A percentile compares a stretch with the other conserved stretches of the same genome.
These are phyloP conservation scores for Crinitomyces ghanaensis DNA, from an alignment of 805 yeast genomes.

Conservation along the genomic window DNA sequence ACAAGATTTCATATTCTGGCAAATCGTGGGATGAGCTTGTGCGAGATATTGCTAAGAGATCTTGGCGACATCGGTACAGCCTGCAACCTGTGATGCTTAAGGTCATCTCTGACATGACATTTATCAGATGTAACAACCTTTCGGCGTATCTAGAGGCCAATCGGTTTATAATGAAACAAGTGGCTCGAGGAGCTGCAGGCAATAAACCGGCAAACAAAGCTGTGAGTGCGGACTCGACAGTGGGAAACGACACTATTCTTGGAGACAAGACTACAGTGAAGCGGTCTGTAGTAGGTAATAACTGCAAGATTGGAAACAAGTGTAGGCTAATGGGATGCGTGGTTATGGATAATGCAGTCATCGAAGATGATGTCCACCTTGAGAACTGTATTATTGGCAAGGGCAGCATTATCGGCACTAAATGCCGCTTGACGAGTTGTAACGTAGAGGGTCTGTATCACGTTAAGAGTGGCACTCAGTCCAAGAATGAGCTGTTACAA, in stretches of 20 bases:
- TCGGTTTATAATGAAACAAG: slow-evolving; percentile 52
- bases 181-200: slow-evolving; percentile 21
- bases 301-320: slow-evolving; percentile 69
- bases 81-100: slow-evolving; percentile 59
- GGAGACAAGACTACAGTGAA: slow-evolving; percentile 83
- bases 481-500: slow-evolving; percentile 25
- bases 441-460: slow-evolving; percentile 71
- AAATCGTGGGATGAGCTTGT: slow-evolving; percentile 32
- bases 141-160: slow-evolving; percentile 85
- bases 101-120: slow-evolving; percentile 53
- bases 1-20: too few species aligned
- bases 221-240: slow-evolving; percentile 76
- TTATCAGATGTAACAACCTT: slow-evolving; percentile 67
- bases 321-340: slow-evolving; percentile 86
- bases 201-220: slow-evolving; percentile 39
- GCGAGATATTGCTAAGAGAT: slow-evolving; percentile 79
- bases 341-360: slow-evolving; percentile 51
- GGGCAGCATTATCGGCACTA: slow-evolving; percentile 49
- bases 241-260: slow-evolving; percentile 55
- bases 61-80: slow-evolving; percentile 67
- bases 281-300: slow-evolving; percentile 66
- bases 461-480: slow-evolving; percentile 32
- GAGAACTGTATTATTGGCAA: slow-evolving; percentile 86
- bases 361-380: slow-evolving; percentile 59
- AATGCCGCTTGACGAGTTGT: slow-evolving; percentile 63